A percentile compares a stretch with the other conserved stretches of the same genome.
Conservation (phyloP, 768 basidiomycete genomes). For the Xanthoconium purpureum region DNA sequence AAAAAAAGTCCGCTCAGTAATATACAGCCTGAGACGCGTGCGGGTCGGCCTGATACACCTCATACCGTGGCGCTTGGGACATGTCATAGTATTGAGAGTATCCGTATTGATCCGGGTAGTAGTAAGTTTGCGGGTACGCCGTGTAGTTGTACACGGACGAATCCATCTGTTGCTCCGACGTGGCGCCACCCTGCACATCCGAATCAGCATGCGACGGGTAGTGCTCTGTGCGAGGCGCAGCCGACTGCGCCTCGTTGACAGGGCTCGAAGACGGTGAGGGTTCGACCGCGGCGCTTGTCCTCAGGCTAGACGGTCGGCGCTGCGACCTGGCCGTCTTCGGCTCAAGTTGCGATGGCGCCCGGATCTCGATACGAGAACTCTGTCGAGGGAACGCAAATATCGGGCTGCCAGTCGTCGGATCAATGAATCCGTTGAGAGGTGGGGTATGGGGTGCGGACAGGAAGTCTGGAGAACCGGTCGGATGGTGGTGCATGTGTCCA, state of each 20-base stretch:
- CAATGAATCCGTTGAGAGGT: slow-evolving; percentile 60
- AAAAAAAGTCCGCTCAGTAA: slow-evolving; percentile 43
- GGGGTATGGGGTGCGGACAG: slow-evolving; percentile 57
- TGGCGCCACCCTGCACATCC: slow-evolving; percentile 18
- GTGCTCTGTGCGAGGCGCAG: slow-evolving; percentile 8
- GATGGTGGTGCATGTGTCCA: slow-evolving; percentile 59
- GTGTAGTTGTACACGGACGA: slow-evolving; percentile 51
- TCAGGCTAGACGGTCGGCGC: slow-evolving; percentile 40
- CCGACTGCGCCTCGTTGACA: slow-evolving; percentile 11
- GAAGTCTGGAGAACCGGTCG: slow-evolving; percentile 63
- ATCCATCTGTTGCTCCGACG: slow-evolving; percentile 30
- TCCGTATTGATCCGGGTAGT: slow-evolving; percentile 66
- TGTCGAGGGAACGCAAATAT: slow-evolving; percentile 74
- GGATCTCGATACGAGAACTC: slow-evolving; percentile 70
- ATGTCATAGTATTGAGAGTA: slow-evolving; percentile 69
- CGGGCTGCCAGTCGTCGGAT: slow-evolving; percentile 63
- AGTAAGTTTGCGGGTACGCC: slow-evolving; percentile 60
- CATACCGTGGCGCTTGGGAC: slow-evolving; percentile 63
- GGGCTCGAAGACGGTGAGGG: slow-evolving; percentile 37
- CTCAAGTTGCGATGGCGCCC: slow-evolving; percentile 45
- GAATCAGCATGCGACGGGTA: slow-evolving; percentile 9
- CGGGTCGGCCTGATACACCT: slow-evolving; percentile 58
- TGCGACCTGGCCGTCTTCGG: slow-evolving; percentile 22
- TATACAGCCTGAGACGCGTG: slow-evolving; percentile 52
- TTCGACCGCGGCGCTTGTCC: slow-evolving; percentile 50